Base-by-base conservation (phyloP, 164 flowering plant genomes). In the Chloranthus sessilifolius region DNA sequence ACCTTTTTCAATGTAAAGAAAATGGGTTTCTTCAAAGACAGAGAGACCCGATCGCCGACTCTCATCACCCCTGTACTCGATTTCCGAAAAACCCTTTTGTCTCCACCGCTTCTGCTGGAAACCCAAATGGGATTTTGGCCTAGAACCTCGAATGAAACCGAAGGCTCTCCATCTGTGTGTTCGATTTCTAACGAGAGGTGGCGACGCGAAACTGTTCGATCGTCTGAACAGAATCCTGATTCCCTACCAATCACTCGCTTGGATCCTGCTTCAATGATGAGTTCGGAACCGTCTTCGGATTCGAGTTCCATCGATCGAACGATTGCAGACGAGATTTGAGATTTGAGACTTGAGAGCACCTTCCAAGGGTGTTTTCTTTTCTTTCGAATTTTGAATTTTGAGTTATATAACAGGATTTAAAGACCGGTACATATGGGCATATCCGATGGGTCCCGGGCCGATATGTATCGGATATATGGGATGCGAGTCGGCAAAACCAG, bases 51-150 rank as follows among this genome's bases (percentile, higher is more conserved):
- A 59, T 87, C 95, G 5, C 85, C 83, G n/a, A 29, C 43, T 16
- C 43, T 60, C 66, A 83, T 24, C 41, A 70, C 71, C 19, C 88
- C 90, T 27, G 49, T 72, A 16, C 77, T 82, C 4, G 37, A 66
- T 16, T 61, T 81, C 69, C 71, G 69, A 58, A 67, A 83, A 63
- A 65, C 67, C 59, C 52, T 63, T 30, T 75, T 55, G 9, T 68
- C 72, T 2, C 55, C 69, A 11, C 44, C 42, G 0, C 37, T 42
- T 8, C 34, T 24, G 28, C 52, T 48, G 55, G 54, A 41, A 0
- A 87, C 81, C 85, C 91, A 91, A n/a, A 91, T 45, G 11, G 96
- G 96, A 54, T 88, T 91, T 64, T 68, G 77, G 39, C 98, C 98
- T 0, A 70, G 10, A 9, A 80, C 88, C 50, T 78, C 61, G 31